Evolutionary conservation across 2,329 filamentous ascomycete species (phyloP), one percentile per base, ranked within the genome.

Genomic region (Neofusicoccum kwambonambiense): DNA sequence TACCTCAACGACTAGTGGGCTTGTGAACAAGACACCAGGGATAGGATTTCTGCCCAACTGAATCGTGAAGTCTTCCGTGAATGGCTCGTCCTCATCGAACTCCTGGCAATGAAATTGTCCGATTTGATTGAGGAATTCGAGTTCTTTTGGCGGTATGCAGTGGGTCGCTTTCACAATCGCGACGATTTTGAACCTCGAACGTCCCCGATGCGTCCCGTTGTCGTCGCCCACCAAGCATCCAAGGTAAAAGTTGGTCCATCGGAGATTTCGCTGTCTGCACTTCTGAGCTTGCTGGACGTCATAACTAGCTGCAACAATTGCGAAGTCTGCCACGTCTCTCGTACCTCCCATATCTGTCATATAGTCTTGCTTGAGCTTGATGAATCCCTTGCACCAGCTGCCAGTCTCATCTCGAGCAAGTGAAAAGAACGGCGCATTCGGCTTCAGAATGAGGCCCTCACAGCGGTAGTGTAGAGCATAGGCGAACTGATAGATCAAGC

Each of bases 311-410:
- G 91, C 93, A 3, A 97, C 80, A 1, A 94, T 83, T 1, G 90
- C 89, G 72, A 97, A 91, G 74, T 97, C 93, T 9, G 90, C 90
- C 7, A 78, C 62, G 58, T 79, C 76, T 22, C 75, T 70, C 35
- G 92, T 87, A 66, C 96, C 93, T 0, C 92, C 92, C 73, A 94
- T 86, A 2, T 87, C 87, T 31, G 84, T 82, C 42, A 96, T 85
- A 70, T 96, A 96, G 71, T 95, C 91, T 71, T 92, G 92, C 76
- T 97, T 97, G 47, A 97, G 77, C 77, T 97, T 97, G 71, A 97
- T 91, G 73, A 87, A 90, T 64, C 52, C 69, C 64, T 70, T 71
- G 22, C 39, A 60, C 52, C 63, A 58, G n/a, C 27, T 42, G 12
- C 34, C 44, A 17, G 52, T 41, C 3, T 44, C 42, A 19, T 64